phyloP scores from a whole-genome alignment of 2,329 filamentous ascomycete genomes.

The Fragosphaeria purpurea region DNA sequence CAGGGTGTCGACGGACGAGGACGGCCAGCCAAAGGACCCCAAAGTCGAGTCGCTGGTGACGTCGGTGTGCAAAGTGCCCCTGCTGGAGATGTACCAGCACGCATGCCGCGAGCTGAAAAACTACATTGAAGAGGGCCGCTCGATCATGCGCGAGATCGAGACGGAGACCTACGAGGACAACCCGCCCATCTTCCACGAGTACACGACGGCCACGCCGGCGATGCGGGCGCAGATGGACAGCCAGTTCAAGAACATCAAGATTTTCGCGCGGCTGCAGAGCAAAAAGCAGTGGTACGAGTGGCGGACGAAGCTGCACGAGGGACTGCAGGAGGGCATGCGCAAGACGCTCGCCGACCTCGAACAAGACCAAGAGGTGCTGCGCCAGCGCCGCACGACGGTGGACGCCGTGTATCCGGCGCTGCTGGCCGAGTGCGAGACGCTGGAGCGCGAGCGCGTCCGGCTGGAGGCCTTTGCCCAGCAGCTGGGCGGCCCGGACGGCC shows the following conservation, averaged over 20 bases:
- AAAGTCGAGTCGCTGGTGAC: conserved; percentile 67
- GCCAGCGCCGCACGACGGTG: conserved; percentile 59
- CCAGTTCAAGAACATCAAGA: conserved; percentile 96
- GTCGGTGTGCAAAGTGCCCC: conserved; percentile 81
- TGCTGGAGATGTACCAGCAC: conserved; percentile 90
- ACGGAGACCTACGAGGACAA: conserved; percentile 82
- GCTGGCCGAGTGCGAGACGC: conserved; percentile 45
- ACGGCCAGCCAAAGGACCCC: conserved; percentile 16
- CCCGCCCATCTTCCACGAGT: conserved; percentile 83
- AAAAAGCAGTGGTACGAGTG: conserved; percentile 98
- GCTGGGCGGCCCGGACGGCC: conserved; percentile 68
- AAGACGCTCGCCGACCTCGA: conserved; percentile 69
- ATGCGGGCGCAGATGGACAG: conserved; percentile 85
- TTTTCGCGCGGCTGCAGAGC: conserved; percentile 77
- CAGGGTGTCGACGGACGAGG: conserved; percentile 15
- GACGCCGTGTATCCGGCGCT: conserved; percentile 57
- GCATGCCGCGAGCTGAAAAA: conserved; percentile 92
- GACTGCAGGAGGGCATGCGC: conserved; percentile 70
- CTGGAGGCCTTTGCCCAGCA: conserved; percentile 60
- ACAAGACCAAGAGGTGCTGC: conserved; percentile 56
- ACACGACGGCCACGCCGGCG: conserved; percentile 73
- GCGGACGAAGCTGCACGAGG: conserved; percentile 78
- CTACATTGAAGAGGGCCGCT: conserved; percentile 87
- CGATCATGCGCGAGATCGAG: conserved; percentile 85
- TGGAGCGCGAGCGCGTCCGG: conserved; percentile 55